phyloP scores from a whole-genome alignment of 768 basidiomycete genomes.

The Kwoniella heveanensis region DNA sequence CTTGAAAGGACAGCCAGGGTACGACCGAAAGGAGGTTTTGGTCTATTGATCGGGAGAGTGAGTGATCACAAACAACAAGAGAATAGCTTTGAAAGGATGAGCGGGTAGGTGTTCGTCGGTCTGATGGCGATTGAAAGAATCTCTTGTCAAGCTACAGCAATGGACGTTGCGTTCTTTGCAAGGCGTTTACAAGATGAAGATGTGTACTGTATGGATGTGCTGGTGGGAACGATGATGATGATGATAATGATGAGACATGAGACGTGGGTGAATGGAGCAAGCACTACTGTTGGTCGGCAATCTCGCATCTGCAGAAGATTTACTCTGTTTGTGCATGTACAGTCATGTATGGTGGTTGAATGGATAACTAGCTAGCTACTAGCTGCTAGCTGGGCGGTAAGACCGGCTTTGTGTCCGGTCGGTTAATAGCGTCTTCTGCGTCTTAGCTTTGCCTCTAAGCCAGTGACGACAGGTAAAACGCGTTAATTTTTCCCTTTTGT shows the following conservation, averaged over 20 bases:
- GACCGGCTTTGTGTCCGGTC: constrained; percentile 1
- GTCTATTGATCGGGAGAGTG: too few relatives aligned
- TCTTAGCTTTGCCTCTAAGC: neutral
- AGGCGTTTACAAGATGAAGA: neutral
- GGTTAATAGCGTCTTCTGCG: neutral
- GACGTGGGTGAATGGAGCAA: neutral
- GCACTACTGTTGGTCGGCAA: too few relatives aligned
- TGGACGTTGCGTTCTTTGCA: neutral
- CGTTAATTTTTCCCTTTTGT: neutral
- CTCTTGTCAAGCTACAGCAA: neutral
- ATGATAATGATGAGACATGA: neutral
- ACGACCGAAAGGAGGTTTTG: neutral
- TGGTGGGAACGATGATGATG: neutral
- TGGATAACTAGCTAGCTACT: too few relatives aligned
- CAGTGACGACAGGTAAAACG: neutral
- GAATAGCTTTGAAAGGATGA: neutral
- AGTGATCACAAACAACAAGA: neutral
- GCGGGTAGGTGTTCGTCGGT: too few relatives aligned
- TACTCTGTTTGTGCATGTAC: neutral
- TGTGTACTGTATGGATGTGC: neutral
- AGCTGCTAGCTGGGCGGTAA: neutral
- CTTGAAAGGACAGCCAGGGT: neutral
- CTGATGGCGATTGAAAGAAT: too few relatives aligned
- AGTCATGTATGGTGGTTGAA: neutral
- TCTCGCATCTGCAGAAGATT: too few relatives aligned